Evolutionary conservation across 2,329 filamentous ascomycete species (phyloP).

Genomic region (Aureobasidium sp.): DNA sequence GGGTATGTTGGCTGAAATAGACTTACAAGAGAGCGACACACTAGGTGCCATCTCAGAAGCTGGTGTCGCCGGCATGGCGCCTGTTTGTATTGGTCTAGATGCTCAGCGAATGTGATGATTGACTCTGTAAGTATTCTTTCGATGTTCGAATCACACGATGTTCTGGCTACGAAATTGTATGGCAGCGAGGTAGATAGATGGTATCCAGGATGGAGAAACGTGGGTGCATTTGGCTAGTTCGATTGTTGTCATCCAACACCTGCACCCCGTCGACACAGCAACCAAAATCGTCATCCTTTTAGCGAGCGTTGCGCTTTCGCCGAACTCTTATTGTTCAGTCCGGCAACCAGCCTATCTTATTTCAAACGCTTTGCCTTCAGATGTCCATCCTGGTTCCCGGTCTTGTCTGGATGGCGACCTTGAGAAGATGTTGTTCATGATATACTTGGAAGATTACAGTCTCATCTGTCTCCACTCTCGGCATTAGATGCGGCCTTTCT

Average conservation of each 20-base stretch:
- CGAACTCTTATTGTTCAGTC: not conserved
- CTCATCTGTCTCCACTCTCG: not conserved
- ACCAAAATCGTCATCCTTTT: constrained; percentile 4
- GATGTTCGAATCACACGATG: not conserved
- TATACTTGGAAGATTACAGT: not conserved
- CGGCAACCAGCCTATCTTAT: not conserved
- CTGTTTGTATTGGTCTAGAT: not conserved
- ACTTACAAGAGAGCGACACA: constrained; percentile 32
- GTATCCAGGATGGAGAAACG: constrained; percentile 1
- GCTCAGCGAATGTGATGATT: not conserved
- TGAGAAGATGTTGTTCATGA: not conserved
- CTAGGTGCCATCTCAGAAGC: constrained; percentile 28
- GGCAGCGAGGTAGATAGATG: not conserved
- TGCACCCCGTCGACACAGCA: constrained; percentile 4
- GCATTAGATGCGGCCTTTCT: not conserved
- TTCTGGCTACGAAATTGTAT: not conserved
- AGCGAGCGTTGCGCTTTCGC: not conserved
- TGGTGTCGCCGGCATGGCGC: constrained; percentile 28
- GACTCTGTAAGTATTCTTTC: not conserved
- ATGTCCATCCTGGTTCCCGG: not conserved
- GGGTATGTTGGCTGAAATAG: no score
- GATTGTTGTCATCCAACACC: constrained; percentile 11
- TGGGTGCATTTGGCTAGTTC: constrained; percentile 10
- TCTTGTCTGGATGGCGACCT: not conserved
- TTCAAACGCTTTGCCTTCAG: not conserved